Base-by-base conservation (phyloP, 176 grass and related monocot genomes). In the Avena atlantica region DNA sequence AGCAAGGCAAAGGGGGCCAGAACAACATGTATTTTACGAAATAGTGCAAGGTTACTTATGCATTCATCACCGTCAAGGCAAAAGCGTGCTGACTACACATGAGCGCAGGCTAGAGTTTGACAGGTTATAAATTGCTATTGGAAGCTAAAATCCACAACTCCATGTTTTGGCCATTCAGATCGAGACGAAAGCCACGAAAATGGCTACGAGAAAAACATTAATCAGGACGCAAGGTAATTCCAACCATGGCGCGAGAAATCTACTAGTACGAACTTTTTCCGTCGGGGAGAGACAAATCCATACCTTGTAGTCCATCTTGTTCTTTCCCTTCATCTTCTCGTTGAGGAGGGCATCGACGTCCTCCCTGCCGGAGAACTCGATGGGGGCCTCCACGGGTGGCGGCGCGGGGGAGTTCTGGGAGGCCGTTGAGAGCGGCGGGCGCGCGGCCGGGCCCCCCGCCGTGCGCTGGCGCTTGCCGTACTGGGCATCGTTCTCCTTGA, bases 271-370 rank as follows among this genome's bases (percentile, higher is more conserved):
- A 66, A 15, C 15, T 34, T 1, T 13, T 34, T 34, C 3, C 64
- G 64, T 67, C 12, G 6, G 64, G 12, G 14, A 7, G 34, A 10
- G 1, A 14, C 16, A 53, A 76, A 52, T 2, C 3, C 14, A 53
- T 76, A 95, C 93, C 89, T 93, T 95, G 91, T 19, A 95, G 74
- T 95, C 93, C 78, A 87, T 91, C 88, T 92, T 95, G 77, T 87
- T 91, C 86, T 91, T 95, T 19, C 93, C 89, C 84, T 95, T 95
- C 89, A 95, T 95, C 86, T 95, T 95, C 91, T 95, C 93, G 27
- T 55, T 84, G 80, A 95, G 81, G 15, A 95, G 89, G 12, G 64
- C 34, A 9, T 95, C 91, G 12, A 95, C 93, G 19, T 93, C 93
- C 3, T 83, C 93, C 87, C 93, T 89, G 4, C 84, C 85, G 1